phyloP scores from a whole-genome alignment of 331 rosid genomes.

The Malus hybrid region DNA sequence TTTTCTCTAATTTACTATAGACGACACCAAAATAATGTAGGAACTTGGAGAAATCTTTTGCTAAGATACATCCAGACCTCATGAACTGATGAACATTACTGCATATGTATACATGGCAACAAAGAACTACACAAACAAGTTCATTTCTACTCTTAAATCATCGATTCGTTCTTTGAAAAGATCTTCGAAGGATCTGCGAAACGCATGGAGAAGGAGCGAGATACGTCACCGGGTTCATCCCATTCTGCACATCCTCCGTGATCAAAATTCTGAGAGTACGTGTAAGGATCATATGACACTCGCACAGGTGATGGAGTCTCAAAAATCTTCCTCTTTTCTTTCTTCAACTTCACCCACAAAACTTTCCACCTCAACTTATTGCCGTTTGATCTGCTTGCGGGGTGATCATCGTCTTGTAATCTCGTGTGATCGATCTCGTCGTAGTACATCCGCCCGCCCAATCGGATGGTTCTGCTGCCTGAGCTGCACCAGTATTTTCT shows the following conservation, averaged over 20 bases:
- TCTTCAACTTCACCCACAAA: constrained; percentile 32
- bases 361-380: constrained; percentile 16
- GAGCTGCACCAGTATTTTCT: constrained; percentile 27
- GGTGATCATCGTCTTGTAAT: neutral
- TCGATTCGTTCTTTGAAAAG: constrained; percentile 8
- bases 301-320: constrained; percentile 4
- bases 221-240: neutral
- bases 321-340: constrained; percentile 34
- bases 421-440: neutral
- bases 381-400: neutral
- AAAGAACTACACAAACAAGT: neutral
- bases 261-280: constrained; percentile 57
- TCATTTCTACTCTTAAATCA: neutral
- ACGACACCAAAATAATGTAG: too few relatives aligned
- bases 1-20: too few relatives aligned
- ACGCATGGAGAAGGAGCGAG: constrained; percentile 45
- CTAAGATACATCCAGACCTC: neutral
- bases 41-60: too few relatives aligned
- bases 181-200: constrained; percentile 46
- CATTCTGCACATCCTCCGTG: neutral
- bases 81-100: neutral
- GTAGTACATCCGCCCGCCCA: constrained; percentile 14
- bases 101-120: neutral
- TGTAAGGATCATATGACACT: constrained; percentile 33
- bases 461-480: constrained; percentile 20